Evolutionary conservation across 768 basidiomycete genomes (phyloP), one percentile per base, ranked within the genome.

Genomic region (Auriculariales sp.): DNA sequence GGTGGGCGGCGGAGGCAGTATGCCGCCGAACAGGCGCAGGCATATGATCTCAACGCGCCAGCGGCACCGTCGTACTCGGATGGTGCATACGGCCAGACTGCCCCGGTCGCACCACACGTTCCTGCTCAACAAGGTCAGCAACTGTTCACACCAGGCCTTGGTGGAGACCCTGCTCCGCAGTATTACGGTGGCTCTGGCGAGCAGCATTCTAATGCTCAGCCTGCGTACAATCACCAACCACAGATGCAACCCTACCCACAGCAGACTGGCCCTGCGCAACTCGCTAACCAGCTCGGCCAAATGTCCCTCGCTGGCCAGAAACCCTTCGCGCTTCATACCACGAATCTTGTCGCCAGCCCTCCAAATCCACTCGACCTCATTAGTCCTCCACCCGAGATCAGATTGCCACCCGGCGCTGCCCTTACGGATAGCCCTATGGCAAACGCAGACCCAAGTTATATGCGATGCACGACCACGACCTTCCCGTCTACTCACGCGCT

Each of bases 11-110:
- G 89, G 56, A 81, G 93, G 39, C 91, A 94, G 64, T 97, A 97
- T 62, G 93, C 93, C 46, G 80, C 88, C 3, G 92, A 88, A 10
- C 92, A 95, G 65, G 90, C 90, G 1, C 88, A 91, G 59, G 89
- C 77, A 2, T 92, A 92, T 62, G 89, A 89, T 56, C n/a, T n/a
- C n/a, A n/a, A n/a, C 57, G 59, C 31, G 77, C 79, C 30, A 61
- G 42, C 32, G 60, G 50, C 22, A 46, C 46, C 7, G 54, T 46
- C 48, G 52, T 49, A 34, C 30, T 42, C 66, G 10, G 62, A 65
- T 11, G 71, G 71, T 25, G 55, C 69, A 34, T 77, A 61, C 15
- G 29, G 28, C 31, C 48, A 39, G 34, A 51, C 46, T 10, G 71
- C 77, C 46, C 71, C 77, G 10, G 57, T 61, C 27, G 75, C 74